A percentile compares a stretch with the other conserved stretches of the same genome.
phyloP scores from a whole-genome alignment of 2,329 filamentous ascomycete genomes.

The Blastomyces gilchristii region DNA sequence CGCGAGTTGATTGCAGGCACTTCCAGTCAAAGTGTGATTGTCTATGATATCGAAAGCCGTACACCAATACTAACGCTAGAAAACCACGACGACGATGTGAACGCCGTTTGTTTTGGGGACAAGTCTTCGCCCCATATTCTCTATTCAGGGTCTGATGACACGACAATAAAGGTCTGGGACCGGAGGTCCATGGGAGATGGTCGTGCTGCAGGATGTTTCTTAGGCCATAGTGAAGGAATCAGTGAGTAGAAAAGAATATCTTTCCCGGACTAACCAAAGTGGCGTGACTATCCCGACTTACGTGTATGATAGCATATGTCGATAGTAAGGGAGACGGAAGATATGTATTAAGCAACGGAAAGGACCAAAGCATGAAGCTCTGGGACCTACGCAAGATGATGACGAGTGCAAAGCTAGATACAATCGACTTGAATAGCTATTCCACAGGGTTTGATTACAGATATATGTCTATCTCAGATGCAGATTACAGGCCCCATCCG shows the following conservation, averaged over 20 bases:
- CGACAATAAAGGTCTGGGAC: slow-evolving; percentile 93
- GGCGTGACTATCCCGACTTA: neutral
- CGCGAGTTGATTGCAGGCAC: slow-evolving; percentile 85
- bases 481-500: slow-evolving; percentile 55
- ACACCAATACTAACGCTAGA: slow-evolving; percentile 61
- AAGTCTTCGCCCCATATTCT: slow-evolving; percentile 80
- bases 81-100: slow-evolving; percentile 82
- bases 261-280: neutral
- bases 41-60: slow-evolving; percentile 83
- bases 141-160: slow-evolving; percentile 91
- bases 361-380: slow-evolving; percentile 94
- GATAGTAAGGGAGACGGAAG: slow-evolving; percentile 78
- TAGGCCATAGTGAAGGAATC: slow-evolving; percentile 48
- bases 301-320: slow-evolving; percentile 46
- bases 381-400: slow-evolving; percentile 93
- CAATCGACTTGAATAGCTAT: slow-evolving; percentile 43
- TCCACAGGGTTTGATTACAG: slow-evolving; percentile 55
- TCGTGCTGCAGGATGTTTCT: slow-evolving; percentile 53
- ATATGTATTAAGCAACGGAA: slow-evolving; percentile 87
- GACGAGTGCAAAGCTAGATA: slow-evolving; percentile 51
- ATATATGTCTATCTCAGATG: slow-evolving; percentile 45
- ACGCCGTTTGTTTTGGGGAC: slow-evolving; percentile 93
- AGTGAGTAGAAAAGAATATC: neutral
- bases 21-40: slow-evolving; percentile 64
- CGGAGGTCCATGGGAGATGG: slow-evolving; percentile 57